Evolutionary conservation across 768 basidiomycete genomes (phyloP).

Genomic region (Dacryopinax spathularia): DNA sequence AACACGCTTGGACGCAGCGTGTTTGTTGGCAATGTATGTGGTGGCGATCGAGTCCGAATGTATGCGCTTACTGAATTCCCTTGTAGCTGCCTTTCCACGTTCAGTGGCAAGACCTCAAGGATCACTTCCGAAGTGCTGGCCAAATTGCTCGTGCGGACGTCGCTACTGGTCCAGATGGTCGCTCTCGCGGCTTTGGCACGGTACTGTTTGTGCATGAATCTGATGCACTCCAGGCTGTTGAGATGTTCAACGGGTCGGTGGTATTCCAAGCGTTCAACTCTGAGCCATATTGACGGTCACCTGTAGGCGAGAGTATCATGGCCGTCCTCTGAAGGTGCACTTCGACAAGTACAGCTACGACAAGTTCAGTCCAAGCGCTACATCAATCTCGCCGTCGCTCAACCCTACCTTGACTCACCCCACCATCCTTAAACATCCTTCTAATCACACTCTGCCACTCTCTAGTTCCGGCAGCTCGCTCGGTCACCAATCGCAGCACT

Average conservation of each 20-base stretch:
- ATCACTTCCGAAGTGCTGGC: slow-evolving; percentile 83
- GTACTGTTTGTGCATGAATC: slow-evolving; percentile 71
- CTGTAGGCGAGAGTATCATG: slow-evolving; percentile 72
- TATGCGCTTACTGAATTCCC: not conserved
- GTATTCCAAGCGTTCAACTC: not conserved
- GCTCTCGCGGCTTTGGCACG: slow-evolving; percentile 85
- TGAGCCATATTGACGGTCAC: not conserved
- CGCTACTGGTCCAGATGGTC: slow-evolving; percentile 71
- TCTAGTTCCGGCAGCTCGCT: not conserved
- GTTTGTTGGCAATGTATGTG: slow-evolving; percentile 78
- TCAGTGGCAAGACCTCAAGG: slow-evolving; percentile 92
- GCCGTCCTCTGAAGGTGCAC: slow-evolving; percentile 75
- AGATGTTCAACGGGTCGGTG: slow-evolving; percentile 80
- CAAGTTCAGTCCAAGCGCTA: too few relatives aligned
- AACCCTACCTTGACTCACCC: not conserved
- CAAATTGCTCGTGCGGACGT: slow-evolving; percentile 84
- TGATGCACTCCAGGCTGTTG: slow-evolving; percentile 72
- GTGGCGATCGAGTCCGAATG: not conserved
- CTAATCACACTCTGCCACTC: not conserved
- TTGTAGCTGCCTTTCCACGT: slow-evolving; percentile 24
- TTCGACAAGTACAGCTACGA: slow-evolving; percentile 59
- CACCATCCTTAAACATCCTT: not conserved
- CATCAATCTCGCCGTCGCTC: not conserved
- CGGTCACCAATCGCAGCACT: not conserved
- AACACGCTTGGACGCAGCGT: slow-evolving; percentile 26